Evolutionary conservation across 2,329 filamentous ascomycete genomes (phyloP), one percentile per base, ranked within the genome.

Genomic region (Celoporthe dispersa): DNA sequence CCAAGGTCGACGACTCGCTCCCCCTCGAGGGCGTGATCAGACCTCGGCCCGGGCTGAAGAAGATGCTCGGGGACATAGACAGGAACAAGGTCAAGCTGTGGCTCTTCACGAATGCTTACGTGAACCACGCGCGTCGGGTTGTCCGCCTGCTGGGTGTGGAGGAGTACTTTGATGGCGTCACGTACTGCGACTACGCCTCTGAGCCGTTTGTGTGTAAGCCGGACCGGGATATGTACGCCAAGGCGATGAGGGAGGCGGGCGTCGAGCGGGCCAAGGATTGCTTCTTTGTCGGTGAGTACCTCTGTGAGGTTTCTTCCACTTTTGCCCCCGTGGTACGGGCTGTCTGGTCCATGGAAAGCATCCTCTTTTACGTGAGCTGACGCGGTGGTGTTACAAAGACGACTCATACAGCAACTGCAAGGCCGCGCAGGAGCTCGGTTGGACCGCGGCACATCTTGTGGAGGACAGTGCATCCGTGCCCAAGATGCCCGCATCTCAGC

Each of bases 31-130:
- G 87, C 28, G 88, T 98, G 77, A 91, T 99, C 78, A 91, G 90
- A 77, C 93, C 94, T 0, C 89, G 97, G 76, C 87, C 90, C 0
- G 85, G 90, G 76, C 84, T 98, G 57, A 90, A 93, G 64, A 84
- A 87, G 76, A 81, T 99, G 62, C 89, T 99, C 8, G 85, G 91
- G 79, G 92, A 94, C 74, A 90, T 99, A 68, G 94, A 99, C 80
- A 90, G 81, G 70, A 88, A 83, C 76, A 97, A 96, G 78, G 92
- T 98, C 73, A 94, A 90, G 73, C 84, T 94, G 44, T 99, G 97
- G 96, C 88, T 99, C 2, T 91, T 99, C 76, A 99, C 97, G 1
- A 99, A 99, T 77, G 96, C 97, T 35, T 98, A 99, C 77, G 84
- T 96, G 73, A 98, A 86, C 44, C 96, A 99, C 77, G 96, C 90